Conservation (phyloP, 768 basidiomycete genomes). For the Trametes cubensis region DNA sequence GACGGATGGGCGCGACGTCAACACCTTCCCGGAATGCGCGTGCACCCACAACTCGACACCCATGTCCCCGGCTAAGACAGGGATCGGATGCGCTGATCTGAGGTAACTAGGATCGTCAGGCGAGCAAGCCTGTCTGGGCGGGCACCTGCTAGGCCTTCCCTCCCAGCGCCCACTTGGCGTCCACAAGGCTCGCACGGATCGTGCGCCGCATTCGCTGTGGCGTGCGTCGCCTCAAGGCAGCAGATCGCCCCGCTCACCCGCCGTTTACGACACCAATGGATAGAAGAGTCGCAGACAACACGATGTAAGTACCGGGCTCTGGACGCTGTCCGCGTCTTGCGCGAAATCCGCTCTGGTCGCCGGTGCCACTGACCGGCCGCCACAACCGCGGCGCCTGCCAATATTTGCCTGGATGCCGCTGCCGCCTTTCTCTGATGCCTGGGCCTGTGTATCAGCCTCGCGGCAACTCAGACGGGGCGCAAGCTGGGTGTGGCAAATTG, state of each 20-base stretch:
- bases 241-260: not conserved
- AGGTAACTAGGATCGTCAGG: conserved; percentile 5
- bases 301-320: too few species aligned
- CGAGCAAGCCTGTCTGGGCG: not conserved
- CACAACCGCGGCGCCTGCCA: not conserved
- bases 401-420: not conserved
- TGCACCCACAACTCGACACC: conserved; percentile 14
- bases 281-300: too few species aligned
- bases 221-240: not conserved
- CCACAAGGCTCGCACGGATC: not conserved
- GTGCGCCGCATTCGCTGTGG: conserved; percentile 7
- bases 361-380: not conserved
- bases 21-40: not conserved
- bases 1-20: not conserved
- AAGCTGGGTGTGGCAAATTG: too few species aligned
- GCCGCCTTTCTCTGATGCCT: not conserved
- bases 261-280: too few species aligned
- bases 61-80: not conserved
- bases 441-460: too few species aligned
- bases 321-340: too few species aligned
- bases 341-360: not conserved
- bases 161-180: not conserved
- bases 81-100: not conserved
- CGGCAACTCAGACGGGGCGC: too few species aligned
- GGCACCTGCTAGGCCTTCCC: not conserved